These are phyloP conservation scores for Tylopilus vinaceipallidus DNA, from an alignment of 768 basidiomycete genomes.

Conservation along the genomic window DNA sequence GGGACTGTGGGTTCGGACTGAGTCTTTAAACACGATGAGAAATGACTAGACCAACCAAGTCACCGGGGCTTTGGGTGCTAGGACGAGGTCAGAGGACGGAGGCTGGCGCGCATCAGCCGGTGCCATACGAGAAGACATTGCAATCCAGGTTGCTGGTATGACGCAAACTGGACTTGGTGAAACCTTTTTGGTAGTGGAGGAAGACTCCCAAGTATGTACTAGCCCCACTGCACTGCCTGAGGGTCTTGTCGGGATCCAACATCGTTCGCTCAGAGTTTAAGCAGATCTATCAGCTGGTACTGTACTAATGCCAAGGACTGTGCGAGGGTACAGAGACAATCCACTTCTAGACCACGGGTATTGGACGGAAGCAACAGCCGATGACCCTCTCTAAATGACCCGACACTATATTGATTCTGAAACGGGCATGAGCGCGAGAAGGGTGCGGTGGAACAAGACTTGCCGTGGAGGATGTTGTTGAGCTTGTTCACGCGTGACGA, in stretches of 20 bases:
- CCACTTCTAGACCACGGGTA: slow-evolving; percentile 11
- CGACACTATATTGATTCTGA: slow-evolving; percentile 30
- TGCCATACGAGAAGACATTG: slow-evolving; percentile 16
- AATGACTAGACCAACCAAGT: slow-evolving; percentile 23
- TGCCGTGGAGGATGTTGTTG: slow-evolving; percentile 84
- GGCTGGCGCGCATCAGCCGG: neutral
- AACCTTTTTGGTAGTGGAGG: too few relatives aligned
- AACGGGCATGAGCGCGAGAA: slow-evolving; percentile 14
- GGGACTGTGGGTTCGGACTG: slow-evolving; percentile 36
- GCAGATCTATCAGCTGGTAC: too few relatives aligned
- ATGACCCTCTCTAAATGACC: neutral
- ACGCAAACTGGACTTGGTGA: too few relatives aligned
- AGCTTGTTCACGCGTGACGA: slow-evolving; percentile 92
- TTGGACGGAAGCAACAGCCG: slow-evolving; percentile 1
- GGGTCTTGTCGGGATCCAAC: too few relatives aligned
- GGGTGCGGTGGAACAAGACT: slow-evolving; percentile 27
- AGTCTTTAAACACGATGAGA: neutral
- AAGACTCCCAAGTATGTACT: too few relatives aligned
- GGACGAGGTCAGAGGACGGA: neutral
- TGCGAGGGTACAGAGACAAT: slow-evolving; percentile 5
- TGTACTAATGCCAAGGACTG: neutral
- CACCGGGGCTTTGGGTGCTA: slow-evolving; percentile 8
- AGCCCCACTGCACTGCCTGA: too few relatives aligned
- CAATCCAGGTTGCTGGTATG: too few relatives aligned
- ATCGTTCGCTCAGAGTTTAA: too few relatives aligned